Conservation (phyloP, 192 early-diverging fungal genomes). For the Coemansia sp. region DNA sequence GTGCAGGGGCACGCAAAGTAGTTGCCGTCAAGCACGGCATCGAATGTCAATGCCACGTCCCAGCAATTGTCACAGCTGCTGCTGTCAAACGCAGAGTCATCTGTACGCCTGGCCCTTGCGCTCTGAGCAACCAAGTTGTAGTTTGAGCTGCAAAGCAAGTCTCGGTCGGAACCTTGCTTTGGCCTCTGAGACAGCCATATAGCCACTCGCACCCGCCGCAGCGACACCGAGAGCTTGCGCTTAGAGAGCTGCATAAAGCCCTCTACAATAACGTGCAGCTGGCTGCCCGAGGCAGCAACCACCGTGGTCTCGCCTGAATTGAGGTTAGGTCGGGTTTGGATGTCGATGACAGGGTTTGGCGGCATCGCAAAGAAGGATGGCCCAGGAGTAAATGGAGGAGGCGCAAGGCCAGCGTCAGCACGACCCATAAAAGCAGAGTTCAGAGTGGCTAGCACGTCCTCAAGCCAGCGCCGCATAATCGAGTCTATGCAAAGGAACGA, state of each 20-base stretch:
- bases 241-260: constrained; percentile 35
- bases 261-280: constrained; percentile 43
- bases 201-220: constrained; percentile 17
- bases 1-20: constrained; percentile 47
- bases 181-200: constrained; percentile 37
- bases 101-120: not conserved
- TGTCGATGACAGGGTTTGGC: constrained; percentile 18
- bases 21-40: constrained; percentile 22
- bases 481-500: constrained; percentile 15
- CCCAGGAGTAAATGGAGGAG: constrained; percentile 17
- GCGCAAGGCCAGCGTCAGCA: not conserved
- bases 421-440: not conserved
- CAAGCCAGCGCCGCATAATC: constrained; percentile 23
- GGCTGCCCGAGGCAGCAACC: constrained; percentile 30
- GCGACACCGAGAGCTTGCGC: not conserved
- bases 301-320: constrained; percentile 8
- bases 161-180: constrained; percentile 4
- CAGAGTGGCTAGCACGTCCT: not conserved
- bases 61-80: not conserved
- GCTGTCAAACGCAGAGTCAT: no score
- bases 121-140: constrained; percentile 21
- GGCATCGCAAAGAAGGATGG: constrained; percentile 30
- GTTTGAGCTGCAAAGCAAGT: constrained; percentile 12
- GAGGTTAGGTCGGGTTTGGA: constrained; percentile 36
- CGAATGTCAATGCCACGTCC: constrained; percentile 30